Conservation (phyloP, 1,139 yeast species). For the Geotrichum klebahnii region DNA sequence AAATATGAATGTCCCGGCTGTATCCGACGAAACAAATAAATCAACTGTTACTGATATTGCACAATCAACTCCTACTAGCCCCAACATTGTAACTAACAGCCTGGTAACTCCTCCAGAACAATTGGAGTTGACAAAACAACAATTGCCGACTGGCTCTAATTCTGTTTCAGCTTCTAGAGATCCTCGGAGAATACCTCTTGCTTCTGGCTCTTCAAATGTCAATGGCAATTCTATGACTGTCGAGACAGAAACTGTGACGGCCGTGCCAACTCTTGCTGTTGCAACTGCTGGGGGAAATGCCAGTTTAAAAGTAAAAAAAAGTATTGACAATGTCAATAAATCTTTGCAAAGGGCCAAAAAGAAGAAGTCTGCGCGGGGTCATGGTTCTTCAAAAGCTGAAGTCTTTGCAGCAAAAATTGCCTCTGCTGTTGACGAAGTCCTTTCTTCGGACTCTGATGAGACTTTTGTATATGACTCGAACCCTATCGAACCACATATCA, state of each 20-base stretch:
- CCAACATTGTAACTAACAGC: conserved; percentile 7
- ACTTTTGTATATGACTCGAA: conserved; percentile 83
- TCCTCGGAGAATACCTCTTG: neutral
- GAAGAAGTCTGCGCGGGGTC: conserved; percentile 26
- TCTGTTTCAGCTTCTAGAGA: neutral
- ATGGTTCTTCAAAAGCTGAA: conserved; percentile 55
- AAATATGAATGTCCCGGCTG: neutral
- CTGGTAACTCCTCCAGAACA: conserved; percentile 1
- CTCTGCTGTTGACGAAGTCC: conserved; percentile 87
- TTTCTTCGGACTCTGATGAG: conserved; percentile 82
- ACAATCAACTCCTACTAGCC: neutral
- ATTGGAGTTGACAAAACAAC: neutral
- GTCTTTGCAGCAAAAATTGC: conserved; percentile 92
- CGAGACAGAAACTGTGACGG: conserved; percentile 44
- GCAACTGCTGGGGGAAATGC: conserved; percentile 27
- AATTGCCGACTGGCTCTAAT: neutral
- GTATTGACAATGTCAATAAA: conserved; percentile 35
- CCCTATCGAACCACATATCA: conserved; percentile 26
- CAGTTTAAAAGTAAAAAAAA: conserved; percentile 33
- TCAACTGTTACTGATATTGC: neutral
- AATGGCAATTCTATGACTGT: conserved; percentile 38
- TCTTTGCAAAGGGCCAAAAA: conserved; percentile 25
- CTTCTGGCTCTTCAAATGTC: neutral
- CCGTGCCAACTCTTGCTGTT: conserved; percentile 39
- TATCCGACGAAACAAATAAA: neutral